Evolutionary conservation across 2,329 filamentous ascomycete genomes (phyloP).

Genomic region (Cladorrhinum sp.): DNA sequence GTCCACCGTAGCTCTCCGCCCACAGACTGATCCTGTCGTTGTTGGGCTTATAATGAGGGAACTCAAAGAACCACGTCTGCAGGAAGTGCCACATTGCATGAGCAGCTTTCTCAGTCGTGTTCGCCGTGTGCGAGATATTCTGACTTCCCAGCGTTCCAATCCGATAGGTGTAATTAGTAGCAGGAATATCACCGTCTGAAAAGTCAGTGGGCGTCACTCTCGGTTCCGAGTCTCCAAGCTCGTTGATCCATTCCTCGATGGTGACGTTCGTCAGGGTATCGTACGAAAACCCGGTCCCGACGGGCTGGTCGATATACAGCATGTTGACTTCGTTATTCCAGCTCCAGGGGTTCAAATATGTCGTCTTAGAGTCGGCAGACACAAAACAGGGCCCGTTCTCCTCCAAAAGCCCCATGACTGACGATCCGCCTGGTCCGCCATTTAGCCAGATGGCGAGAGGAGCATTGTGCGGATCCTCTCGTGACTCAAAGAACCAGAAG

Average conservation of each 20-base stretch:
- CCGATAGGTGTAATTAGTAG: constrained; percentile 18
- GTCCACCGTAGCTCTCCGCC: constrained; percentile 55
- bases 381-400: constrained; percentile 50
- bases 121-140: constrained; percentile 9
- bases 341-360: constrained; percentile 52
- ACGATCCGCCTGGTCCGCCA: constrained; percentile 52
- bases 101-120: constrained; percentile 20
- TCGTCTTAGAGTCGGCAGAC: constrained; percentile 46
- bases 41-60: constrained; percentile 50
- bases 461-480: constrained; percentile 28
- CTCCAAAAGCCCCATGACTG: constrained; percentile 44
- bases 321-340: constrained; percentile 61
- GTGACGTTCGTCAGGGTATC: constrained; percentile 29
- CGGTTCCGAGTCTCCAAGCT: constrained; percentile 8
- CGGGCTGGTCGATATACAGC: constrained; percentile 63
- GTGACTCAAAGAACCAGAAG: constrained; percentile 34
- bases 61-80: constrained; percentile 42
- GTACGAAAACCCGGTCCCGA: constrained; percentile 33
- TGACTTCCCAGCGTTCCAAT: constrained; percentile 17
- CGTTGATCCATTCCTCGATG: constrained; percentile 16
- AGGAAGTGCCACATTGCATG: constrained; percentile 24
- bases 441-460: constrained; percentile 56
- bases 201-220: not conserved
- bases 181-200: not conserved
- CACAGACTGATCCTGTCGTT: constrained; percentile 56